A percentile compares a stretch with the other conserved stretches of the same genome.
Evolutionary conservation across 2,329 filamentous ascomycete species (phyloP).

Genomic region (Trematosphaeria pertusa): DNA sequence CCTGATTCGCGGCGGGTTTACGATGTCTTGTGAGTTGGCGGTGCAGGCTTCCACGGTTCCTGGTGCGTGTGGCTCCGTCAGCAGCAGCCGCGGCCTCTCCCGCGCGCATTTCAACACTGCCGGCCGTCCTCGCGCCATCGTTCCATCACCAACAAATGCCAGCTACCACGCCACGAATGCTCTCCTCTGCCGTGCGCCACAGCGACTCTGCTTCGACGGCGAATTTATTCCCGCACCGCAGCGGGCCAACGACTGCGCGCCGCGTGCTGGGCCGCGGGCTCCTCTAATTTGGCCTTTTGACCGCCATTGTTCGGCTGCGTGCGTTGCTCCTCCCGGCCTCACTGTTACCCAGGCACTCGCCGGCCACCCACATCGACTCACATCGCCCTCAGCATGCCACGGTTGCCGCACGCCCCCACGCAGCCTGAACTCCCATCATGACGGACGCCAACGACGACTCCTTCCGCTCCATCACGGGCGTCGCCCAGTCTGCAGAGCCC

Average conservation of each 20-base stretch:
- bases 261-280: slow-evolving; percentile 25
- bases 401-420: slow-evolving; percentile 24
- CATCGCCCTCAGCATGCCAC: slow-evolving; percentile 39
- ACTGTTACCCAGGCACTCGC: slow-evolving; percentile 27
- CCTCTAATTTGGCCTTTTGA: slow-evolving; percentile 21
- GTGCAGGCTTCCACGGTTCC: slow-evolving; percentile 5
- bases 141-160: slow-evolving; percentile 2
- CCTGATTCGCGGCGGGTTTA: not conserved
- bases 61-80: not conserved
- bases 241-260: slow-evolving; percentile 41
- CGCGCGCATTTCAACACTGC: slow-evolving; percentile 15
- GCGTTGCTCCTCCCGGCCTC: slow-evolving; percentile 26
- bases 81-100: not conserved
- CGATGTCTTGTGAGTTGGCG: slow-evolving; percentile 9
- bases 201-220: slow-evolving; percentile 28
- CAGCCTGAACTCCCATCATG: slow-evolving; percentile 36
- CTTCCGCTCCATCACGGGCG: slow-evolving; percentile 48
- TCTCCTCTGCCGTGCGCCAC: slow-evolving; percentile 27
- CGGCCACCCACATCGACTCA: slow-evolving; percentile 11
- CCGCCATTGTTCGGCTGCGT: slow-evolving; percentile 28
- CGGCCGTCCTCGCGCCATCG: not conserved
- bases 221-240: slow-evolving; percentile 23
- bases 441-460: slow-evolving; percentile 38
- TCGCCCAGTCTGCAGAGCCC: slow-evolving; percentile 47
- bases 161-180: slow-evolving; percentile 24